Evolutionary conservation across 2,329 filamentous ascomycete genomes (phyloP), one percentile per base, ranked within the genome.

Genomic region (Periconia macrospinosa): DNA sequence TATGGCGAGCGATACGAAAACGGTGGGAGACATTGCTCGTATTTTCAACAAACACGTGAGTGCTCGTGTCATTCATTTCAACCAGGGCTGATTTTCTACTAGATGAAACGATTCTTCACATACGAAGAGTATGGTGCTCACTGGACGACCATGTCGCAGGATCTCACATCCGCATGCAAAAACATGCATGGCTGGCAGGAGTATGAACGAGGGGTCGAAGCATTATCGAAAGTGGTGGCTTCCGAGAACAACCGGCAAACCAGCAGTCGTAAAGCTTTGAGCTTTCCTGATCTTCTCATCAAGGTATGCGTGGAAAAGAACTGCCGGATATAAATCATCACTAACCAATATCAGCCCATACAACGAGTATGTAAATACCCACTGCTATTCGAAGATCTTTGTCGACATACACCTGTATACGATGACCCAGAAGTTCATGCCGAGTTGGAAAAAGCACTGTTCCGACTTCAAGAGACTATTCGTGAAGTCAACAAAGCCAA

Each of bases 61-160:
- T 60, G 9, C 1, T 9, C 7, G 37, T n/a, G 9, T 41, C 20
- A 17, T 20, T 50, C 42, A 62, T 13, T 63, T 27, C 59, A 72
- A 8, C 75, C 47, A 76, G 77, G 61, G 57, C 57, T 62, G 18
- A 61, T 50, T 10, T 15, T 43, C 18, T 49, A 14, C 58, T 41
- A 96, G 90, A 87, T 95, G 76, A 83, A 85, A 55, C 86, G 86
- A 0, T 94, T 97, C 75, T 89, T 90, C 68, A 81, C 88, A 47
- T 99, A 99, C 69, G 90, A 96, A 75, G 90, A 96, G 63, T 99
- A 96, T 70, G 90, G 90, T 35, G 89, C 89, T 48, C 93, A 93
- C 68, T 96, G 94, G 72, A 91, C 95, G 61, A 81, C 91, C 60
- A 89, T 97, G 79, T 86, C 89, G 45, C 86, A 89, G 59, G 91